These are phyloP conservation scores for Scutellaria barbata DNA, from an alignment of 257 asterid species.

Conservation along the genomic window DNA sequence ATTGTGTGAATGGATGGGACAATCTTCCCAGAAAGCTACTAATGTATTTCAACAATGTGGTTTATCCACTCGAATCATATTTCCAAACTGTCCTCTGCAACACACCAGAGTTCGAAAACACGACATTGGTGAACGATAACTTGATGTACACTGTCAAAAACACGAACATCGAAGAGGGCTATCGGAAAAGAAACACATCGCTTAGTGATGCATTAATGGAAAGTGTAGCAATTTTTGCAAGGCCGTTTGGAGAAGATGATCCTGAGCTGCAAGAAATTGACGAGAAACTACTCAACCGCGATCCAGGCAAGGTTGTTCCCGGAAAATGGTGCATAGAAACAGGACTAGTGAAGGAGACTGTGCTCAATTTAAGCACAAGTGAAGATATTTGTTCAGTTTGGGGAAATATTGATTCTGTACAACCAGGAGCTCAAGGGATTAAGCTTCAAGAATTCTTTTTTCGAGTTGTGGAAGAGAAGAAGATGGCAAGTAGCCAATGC, in stretches of 20 bases:
- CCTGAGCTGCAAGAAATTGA: constrained; percentile 48
- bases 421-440: constrained; percentile 42
- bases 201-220: not conserved
- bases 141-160: constrained; percentile 34
- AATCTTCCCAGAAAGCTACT: constrained; percentile 63
- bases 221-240: constrained; percentile 37
- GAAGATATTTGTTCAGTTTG: constrained; percentile 35
- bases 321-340: constrained; percentile 56
- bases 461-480: constrained; percentile 29
- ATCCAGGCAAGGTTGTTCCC: constrained; percentile 33
- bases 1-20: constrained; percentile 59
- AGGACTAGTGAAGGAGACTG: constrained; percentile 22
- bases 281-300: constrained; percentile 40
- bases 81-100: constrained; percentile 67
- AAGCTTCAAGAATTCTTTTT: constrained; percentile 38
- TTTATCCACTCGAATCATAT: constrained; percentile 54
- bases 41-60: constrained; percentile 61
- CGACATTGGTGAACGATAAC: constrained; percentile 41
- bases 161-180: not conserved
- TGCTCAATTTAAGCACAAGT: constrained; percentile 2
- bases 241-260: constrained; percentile 45
- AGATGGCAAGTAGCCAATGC: constrained; percentile 30
- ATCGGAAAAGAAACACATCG: not conserved
- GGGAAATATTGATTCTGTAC: constrained; percentile 49
- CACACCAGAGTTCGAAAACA: constrained; percentile 52